A percentile compares a stretch with the other conserved stretches of the same genome.
Conservation (phyloP, 306 rosid species). For the Alnus glutinosa region DNA sequence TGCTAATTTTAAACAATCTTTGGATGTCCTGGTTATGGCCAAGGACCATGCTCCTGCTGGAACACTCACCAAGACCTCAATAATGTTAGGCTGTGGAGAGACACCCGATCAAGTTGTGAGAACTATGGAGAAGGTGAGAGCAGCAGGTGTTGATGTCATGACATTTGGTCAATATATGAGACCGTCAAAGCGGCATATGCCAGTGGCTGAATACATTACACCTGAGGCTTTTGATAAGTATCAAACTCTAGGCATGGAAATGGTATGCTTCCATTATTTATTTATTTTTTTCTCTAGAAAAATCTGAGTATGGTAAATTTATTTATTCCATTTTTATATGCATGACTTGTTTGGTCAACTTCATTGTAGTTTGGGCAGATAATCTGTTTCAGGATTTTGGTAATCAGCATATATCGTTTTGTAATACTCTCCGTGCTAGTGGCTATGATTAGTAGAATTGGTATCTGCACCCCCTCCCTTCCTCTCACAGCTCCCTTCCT, state of each 20-base stretch:
- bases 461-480: background rate
- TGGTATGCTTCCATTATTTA: constrained; percentile 50
- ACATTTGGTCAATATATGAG: constrained; percentile 99
- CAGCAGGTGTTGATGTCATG: constrained; percentile 98
- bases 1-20: constrained; percentile 88
- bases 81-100: constrained; percentile 99
- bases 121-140: constrained; percentile 98
- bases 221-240: constrained; percentile 94
- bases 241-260: constrained; percentile 83
- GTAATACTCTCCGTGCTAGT: background rate
- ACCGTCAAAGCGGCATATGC: constrained; percentile 99
- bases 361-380: background rate
- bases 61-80: constrained; percentile 92
- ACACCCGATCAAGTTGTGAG: constrained; percentile 90
- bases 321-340: background rate
- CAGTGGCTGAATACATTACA: constrained; percentile 87
- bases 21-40: constrained; percentile 92
- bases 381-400: background rate
- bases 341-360: constrained; percentile 1
- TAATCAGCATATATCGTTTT: background rate
- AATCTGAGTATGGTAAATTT: background rate
- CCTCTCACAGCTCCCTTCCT: background rate
- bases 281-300: background rate
- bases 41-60: constrained; percentile 83
- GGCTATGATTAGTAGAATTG: background rate